phyloP scores from a whole-genome alignment of 2,329 filamentous ascomycete species.

The Nothophaeocryptopus gaeumannii region DNA sequence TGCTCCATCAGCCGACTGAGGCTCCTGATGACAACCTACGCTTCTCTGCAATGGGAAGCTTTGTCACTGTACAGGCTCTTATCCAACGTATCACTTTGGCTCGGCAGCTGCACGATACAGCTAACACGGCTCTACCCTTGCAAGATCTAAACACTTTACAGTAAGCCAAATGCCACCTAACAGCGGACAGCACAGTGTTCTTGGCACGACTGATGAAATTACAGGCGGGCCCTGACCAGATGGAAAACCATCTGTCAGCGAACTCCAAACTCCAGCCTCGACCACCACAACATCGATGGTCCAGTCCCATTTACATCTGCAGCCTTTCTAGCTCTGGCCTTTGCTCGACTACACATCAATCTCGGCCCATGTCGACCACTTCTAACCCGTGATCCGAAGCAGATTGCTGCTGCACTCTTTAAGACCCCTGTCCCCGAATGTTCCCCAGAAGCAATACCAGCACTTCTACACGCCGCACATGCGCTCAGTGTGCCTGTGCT shows the following conservation, averaged over 20 bases:
- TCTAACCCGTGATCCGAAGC: slow-evolving; percentile 43
- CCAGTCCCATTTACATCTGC: slow-evolving; percentile 45
- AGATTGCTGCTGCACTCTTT: slow-evolving; percentile 42
- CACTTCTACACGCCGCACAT: slow-evolving; percentile 54
- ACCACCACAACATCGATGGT: slow-evolving; percentile 38
- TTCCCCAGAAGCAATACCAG: slow-evolving; percentile 49
- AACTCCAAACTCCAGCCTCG: slow-evolving; percentile 36
- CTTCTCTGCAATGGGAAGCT: slow-evolving; percentile 3
- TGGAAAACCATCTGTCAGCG: slow-evolving; percentile 39
- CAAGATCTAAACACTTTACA: neutral
- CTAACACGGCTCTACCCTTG: neutral
- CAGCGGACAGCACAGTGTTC: neutral
- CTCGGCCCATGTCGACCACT: slow-evolving; percentile 45
- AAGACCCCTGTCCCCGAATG: slow-evolving; percentile 44
- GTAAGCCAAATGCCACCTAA: slow-evolving; percentile 14
- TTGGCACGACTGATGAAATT: neutral
- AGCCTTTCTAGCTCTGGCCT: slow-evolving; percentile 47
- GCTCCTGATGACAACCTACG: too few relatives aligned
- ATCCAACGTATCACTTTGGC: slow-evolving; percentile 21
- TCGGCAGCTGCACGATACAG: neutral
- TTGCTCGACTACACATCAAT: slow-evolving; percentile 48
- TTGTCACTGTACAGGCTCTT: slow-evolving; percentile 35
- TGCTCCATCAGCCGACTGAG: too few relatives aligned
- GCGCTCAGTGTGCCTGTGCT: slow-evolving; percentile 56
- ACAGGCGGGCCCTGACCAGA: slow-evolving; percentile 26